phyloP scores from a whole-genome alignment of 257 asterid species.

The Solanum chmielewskii region DNA sequence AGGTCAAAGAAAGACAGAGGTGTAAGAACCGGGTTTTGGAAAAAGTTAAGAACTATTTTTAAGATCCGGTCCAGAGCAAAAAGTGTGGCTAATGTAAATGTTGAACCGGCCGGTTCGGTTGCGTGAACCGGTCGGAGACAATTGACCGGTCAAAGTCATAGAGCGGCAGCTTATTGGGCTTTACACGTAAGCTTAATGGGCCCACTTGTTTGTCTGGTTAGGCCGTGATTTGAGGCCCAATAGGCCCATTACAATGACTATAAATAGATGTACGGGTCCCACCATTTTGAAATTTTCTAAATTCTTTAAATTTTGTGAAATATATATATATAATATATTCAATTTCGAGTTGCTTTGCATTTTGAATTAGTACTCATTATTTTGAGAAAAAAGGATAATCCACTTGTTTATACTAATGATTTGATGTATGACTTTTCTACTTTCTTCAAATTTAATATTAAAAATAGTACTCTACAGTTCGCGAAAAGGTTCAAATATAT shows the following conservation, averaged over 20 bases:
- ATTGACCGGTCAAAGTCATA: constrained; percentile 19
- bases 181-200: background rate
- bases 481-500: background rate
- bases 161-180: constrained; percentile 3
- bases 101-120: background rate
- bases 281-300: background rate
- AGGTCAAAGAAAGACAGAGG: constrained; percentile 12
- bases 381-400: background rate
- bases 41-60: constrained; percentile 20
- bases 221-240: background rate
- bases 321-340: background rate
- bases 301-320: background rate
- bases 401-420: background rate
- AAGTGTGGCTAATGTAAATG: background rate
- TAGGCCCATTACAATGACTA: background rate
- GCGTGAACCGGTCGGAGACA: constrained; percentile 1
- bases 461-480: background rate
- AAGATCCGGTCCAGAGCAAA: constrained; percentile 6
- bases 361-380: background rate
- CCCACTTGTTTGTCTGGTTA: background rate
- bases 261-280: background rate
- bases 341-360: background rate
- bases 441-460: background rate
- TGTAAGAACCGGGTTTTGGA: constrained; percentile 40
- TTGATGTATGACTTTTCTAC: background rate